Evolutionary conservation across 1,284 basidiomycete species (phyloP), one percentile per base, ranked within the genome.

Genomic region (Irpex sp.): DNA sequence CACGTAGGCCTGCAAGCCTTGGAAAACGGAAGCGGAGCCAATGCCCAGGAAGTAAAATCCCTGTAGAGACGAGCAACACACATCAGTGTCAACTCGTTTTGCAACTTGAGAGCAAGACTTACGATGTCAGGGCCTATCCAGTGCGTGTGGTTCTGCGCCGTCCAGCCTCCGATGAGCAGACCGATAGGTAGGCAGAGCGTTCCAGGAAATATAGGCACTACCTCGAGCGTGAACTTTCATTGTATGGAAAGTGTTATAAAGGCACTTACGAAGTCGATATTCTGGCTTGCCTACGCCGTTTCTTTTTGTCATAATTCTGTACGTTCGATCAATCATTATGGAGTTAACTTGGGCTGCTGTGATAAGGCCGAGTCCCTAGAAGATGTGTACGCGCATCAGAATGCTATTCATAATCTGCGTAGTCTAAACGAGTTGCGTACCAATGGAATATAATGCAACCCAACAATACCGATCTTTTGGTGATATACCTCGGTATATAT

Each of bases 51-150:
- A 68, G 0, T 74, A 78, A 49, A 86, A 82, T 1, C 85, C 86
- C 85, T 87, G 56, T 10, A 62, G 73, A 80, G 28, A 28, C 4
- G 28, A 28, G 4, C 28, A 28, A 28, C 28, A 28, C 28, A 28
- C 28, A 28, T 28, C 4, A 28, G 28, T 28, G 28, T 5, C 23
- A 23, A 23, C 2, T 23, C 23, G 23, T 28, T 28, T 4, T 28
- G 4, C 4, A 28, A n/a, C 83, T 83, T n/a, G 86, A 74, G 48
- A 80, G 69, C 0, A 76, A 28, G 12, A 49, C 48, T 2, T 64
- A 86, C 86, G 48, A 88, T 77, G 63, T 89, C 86, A 0, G 83
- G 79, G 0, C 75, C 84, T 61, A 90, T 83, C 88, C 89, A 91
- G 64, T 83, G 83, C 0, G 80, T 68, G 35, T 72, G 70, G 9